phyloP scores from a whole-genome alignment of 2,329 filamentous ascomycete species.

The Calcarisporium arbuscula region DNA sequence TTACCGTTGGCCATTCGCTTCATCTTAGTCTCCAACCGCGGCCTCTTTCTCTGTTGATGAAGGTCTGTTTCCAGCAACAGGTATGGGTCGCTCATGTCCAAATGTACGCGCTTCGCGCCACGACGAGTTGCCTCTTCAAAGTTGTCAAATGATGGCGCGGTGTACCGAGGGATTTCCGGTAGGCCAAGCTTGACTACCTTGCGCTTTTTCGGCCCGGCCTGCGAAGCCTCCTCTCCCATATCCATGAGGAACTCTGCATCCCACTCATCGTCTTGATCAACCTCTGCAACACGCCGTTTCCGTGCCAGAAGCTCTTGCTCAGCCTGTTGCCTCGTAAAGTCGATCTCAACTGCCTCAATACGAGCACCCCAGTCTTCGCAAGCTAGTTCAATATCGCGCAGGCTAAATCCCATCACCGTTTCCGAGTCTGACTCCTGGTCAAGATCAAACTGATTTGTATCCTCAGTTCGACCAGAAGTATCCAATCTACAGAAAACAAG shows the following conservation, averaged over 20 bases:
- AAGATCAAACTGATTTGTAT: constrained; percentile 36
- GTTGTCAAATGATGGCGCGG: constrained; percentile 70
- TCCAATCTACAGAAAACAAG: constrained; percentile 39
- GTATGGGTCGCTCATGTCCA: constrained; percentile 84
- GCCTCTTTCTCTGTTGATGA: constrained; percentile 55
- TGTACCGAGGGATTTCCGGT: constrained; percentile 51
- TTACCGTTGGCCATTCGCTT: constrained; percentile 64
- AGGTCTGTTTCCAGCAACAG: constrained; percentile 76
- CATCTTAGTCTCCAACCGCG: constrained; percentile 47
- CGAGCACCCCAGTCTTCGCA: constrained; percentile 79
- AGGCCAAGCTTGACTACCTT: constrained; percentile 55
- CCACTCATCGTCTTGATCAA: constrained; percentile 54
- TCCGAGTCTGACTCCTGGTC: constrained; percentile 53
- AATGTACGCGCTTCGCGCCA: constrained; percentile 68
- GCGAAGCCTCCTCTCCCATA: constrained; percentile 35
- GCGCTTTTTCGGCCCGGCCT: constrained; percentile 58
- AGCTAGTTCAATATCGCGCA: constrained; percentile 76
- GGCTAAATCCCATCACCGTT: constrained; percentile 64
- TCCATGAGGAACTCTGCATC: constrained; percentile 53
- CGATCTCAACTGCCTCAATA: constrained; percentile 41
- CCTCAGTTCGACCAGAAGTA: constrained; percentile 26
- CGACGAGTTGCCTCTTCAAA: constrained; percentile 68
- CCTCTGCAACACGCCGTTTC: constrained; percentile 24
- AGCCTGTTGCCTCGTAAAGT: constrained; percentile 25
- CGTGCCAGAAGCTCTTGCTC: constrained; percentile 24